phyloP scores from a whole-genome alignment of 179 eudicot genomes.

The Corrigiola litoralis region DNA sequence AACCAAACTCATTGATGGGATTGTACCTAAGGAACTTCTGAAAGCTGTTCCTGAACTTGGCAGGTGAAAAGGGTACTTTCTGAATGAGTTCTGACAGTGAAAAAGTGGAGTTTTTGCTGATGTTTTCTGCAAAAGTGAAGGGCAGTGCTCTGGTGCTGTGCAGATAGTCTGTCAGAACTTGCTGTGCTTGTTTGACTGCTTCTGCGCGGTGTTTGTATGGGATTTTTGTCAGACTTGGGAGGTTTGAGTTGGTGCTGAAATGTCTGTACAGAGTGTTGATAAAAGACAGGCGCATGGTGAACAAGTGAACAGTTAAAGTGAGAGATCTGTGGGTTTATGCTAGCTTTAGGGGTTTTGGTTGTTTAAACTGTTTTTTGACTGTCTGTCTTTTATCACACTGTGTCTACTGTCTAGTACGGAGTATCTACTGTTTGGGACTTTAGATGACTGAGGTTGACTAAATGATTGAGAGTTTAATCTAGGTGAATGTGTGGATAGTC shows the following conservation, averaged over 20 bases:
- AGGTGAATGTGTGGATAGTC: no score
- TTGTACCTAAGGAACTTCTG: conserved; percentile 59
- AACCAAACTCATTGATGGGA: conserved; percentile 71
- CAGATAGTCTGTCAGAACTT: conserved; percentile 59
- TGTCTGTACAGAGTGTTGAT: no score
- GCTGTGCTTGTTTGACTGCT: conserved; percentile 44
- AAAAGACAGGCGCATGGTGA: no score
- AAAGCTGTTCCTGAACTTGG: conserved; percentile 31
- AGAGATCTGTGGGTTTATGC: no score
- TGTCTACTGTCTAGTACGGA: no score
- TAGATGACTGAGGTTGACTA: no score
- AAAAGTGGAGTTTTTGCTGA: conserved; percentile 35
- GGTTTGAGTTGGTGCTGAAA: conserved; percentile 28
- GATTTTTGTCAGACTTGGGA: conserved; percentile 35
- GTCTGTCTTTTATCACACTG: no score
- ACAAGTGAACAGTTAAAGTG: no score
- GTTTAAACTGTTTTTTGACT: no score
- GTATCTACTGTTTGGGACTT: no score
- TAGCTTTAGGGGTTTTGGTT: no score
- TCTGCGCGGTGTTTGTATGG: conserved; percentile 32
- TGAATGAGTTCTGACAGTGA: conserved; percentile 37
- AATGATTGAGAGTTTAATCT: no score
- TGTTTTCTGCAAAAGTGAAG: conserved; percentile 55
- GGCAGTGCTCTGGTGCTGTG: conserved; percentile 57
- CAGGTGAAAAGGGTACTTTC: conserved; percentile 31